Evolutionary conservation across 225 moss, liverwort and hornwort species (phyloP), one percentile per base, ranked within the genome.

Genomic region (Lunularia cruciata): DNA sequence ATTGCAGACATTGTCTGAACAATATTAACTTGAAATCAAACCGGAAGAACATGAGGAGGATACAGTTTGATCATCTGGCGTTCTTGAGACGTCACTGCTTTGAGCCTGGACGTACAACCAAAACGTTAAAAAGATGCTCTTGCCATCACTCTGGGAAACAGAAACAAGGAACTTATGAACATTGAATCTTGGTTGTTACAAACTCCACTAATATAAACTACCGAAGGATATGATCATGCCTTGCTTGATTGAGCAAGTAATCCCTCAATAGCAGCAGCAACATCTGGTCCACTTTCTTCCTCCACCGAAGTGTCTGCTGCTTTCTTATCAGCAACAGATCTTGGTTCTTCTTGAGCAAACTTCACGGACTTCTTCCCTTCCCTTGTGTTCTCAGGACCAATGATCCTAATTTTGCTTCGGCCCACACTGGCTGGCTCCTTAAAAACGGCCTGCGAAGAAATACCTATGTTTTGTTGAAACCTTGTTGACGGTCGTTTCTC

Each of bases 221-320:
- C 18, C 15, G 1, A 52, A 1, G 28, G 16, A 60, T 22, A 20
- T 6, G 36, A 34, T 22, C 54, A 13, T 72, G 81, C 94, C 84
- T 86, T 90, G 71, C 81, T 88, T 62, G 95, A 90, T 73, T 95
- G 95, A 31, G 92, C 86, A 76, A 95, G 77, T 46, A 95, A 90
- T 55, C 88, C 95, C 81, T 95, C 95, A 38, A 95, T 95, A 22
- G 92, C 95, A 80, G 88, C 90, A 53, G 88, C 90, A 57, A 95
- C 92, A 71, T 95, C 92, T 22, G 81, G 74, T 40, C 37, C 71
- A 22, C 55, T 67, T 13, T 72, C 75, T 27, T 73, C 72, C 15
- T 72, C 68, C 18, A 30, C 47, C 22, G 69, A 47, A 4, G 54
- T 67, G 18, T 68, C 75, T 3, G 22, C 25, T 7, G 27, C 56